Evolutionary conservation across 176 grass and related monocot genomes (phyloP).

Genomic region (Triticum urartu): DNA sequence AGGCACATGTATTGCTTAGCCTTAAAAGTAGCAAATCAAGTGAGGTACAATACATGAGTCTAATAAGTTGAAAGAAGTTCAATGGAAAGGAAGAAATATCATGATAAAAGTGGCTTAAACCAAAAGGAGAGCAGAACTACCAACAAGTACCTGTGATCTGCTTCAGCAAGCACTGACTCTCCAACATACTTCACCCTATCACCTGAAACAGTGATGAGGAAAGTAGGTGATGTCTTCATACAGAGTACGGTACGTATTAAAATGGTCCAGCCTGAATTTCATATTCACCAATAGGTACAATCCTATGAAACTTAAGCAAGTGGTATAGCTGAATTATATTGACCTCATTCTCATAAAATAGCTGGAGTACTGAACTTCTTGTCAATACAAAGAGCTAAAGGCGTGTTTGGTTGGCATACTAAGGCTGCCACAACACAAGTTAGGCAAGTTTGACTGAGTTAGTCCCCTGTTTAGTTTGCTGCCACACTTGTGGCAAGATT

Average conservation of each 20-base stretch:
- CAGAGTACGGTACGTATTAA: background rate
- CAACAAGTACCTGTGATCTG: slow-evolving; percentile 60
- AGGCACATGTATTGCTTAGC: background rate
- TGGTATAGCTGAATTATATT: slow-evolving; percentile 1
- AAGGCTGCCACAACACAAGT: too few species aligned
- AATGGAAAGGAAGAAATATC: slow-evolving; percentile 5
- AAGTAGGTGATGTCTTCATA: slow-evolving; percentile 2
- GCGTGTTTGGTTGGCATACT: too few species aligned
- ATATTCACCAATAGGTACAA: slow-evolving; percentile 15
- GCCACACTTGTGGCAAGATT: too few species aligned
- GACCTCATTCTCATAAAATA: background rate
- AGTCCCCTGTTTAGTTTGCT: too few species aligned
- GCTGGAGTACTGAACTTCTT: background rate
- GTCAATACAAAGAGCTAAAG: background rate
- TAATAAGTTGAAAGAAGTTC: background rate
- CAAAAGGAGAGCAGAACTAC: slow-evolving; percentile 14
- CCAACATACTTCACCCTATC: slow-evolving; percentile 84
- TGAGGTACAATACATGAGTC: background rate
- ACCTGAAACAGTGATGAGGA: slow-evolving; percentile 57
- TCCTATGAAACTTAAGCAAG: slow-evolving; percentile 11
- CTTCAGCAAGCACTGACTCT: slow-evolving; percentile 52
- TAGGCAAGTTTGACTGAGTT: too few species aligned
- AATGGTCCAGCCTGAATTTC: slow-evolving; percentile 21
- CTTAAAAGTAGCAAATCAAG: background rate
- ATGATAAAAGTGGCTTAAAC: slow-evolving; percentile 6